Evolutionary conservation across 139 green algal species (phyloP).

Genomic region (Axilococcus clingmanii): DNA sequence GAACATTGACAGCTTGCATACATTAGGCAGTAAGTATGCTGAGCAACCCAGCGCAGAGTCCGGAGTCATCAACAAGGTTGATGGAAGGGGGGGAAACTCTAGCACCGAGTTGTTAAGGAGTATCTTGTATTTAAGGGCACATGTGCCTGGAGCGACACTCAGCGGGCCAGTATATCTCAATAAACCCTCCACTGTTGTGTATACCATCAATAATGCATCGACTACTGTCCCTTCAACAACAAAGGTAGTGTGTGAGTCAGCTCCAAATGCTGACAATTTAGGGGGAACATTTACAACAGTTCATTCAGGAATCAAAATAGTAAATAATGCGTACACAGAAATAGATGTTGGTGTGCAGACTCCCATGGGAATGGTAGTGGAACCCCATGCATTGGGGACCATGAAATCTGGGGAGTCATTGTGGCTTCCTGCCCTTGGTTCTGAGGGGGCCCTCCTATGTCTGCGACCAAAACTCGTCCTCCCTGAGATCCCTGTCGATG

Average conservation of each 20-base stretch:
- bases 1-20: too few relatives aligned
- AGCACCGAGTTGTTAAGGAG: too few relatives aligned
- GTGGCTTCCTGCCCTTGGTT: constrained; percentile 38
- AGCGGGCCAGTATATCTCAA: background rate
- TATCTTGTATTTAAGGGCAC: background rate
- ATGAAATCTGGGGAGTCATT: constrained; percentile 17
- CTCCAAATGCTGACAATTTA: background rate
- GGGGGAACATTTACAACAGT: background rate
- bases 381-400: constrained; percentile 17
- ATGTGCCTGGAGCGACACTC: background rate
- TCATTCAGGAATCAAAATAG: constrained; percentile 33
- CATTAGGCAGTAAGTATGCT: too few relatives aligned
- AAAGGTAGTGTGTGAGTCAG: background rate
- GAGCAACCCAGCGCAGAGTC: too few relatives aligned
- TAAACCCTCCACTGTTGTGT: background rate
- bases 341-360: constrained; percentile 13
- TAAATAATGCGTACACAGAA: constrained; percentile 28
- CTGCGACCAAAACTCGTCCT: too few relatives aligned
- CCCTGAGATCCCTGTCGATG: too few relatives aligned
- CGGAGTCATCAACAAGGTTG: too few relatives aligned
- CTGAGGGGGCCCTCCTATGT: constrained; percentile 17
- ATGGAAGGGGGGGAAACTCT: too few relatives aligned
- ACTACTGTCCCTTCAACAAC: background rate
- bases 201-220: background rate
- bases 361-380: background rate